Conservation (phyloP, 495 filamentous ascomycete species). For the Trichoderma virens region DNA sequence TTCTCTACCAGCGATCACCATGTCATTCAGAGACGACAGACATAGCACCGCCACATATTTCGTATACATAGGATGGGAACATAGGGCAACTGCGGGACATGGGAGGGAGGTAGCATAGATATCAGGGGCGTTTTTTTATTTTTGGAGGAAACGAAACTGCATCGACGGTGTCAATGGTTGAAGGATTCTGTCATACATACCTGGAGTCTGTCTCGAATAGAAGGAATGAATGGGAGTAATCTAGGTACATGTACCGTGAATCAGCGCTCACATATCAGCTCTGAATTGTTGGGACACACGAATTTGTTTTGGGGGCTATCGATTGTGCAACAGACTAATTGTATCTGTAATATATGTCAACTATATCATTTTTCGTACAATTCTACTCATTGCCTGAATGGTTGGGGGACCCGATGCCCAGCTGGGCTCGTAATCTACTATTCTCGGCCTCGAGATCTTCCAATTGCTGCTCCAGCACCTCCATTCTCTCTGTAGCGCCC, state of each 20-base stretch:
- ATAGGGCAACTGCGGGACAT: slow-evolving; percentile 7
- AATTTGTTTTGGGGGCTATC: neutral
- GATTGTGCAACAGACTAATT: neutral
- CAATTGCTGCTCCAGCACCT: slow-evolving; percentile 10
- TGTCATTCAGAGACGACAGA: slow-evolving; percentile 1
- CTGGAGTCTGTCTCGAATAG: slow-evolving; percentile 2
- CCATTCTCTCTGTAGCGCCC: slow-evolving; percentile 49
- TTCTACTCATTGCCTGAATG: neutral
- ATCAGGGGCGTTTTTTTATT: neutral
- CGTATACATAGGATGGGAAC: slow-evolving; percentile 4
- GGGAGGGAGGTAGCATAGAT: slow-evolving; percentile 9
- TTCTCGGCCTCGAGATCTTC: slow-evolving; percentile 11
- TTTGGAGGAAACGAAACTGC: neutral
- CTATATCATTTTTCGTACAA: neutral
- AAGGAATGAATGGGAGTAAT: slow-evolving; percentile 2
- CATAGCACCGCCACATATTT: slow-evolving; percentile 5
- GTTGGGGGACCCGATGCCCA: neutral
- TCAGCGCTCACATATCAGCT: neutral
- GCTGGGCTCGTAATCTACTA: neutral
- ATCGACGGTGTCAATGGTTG: slow-evolving; percentile 3
- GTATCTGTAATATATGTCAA: neutral
- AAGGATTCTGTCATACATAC: slow-evolving; percentile 1
- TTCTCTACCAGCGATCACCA: slow-evolving; percentile 5
- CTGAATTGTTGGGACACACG: neutral
- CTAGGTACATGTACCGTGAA: neutral